Evolutionary conservation across 306 rosid species (phyloP), one percentile per base, ranked within the genome.

Genomic region (Aeschynomene evenia): DNA sequence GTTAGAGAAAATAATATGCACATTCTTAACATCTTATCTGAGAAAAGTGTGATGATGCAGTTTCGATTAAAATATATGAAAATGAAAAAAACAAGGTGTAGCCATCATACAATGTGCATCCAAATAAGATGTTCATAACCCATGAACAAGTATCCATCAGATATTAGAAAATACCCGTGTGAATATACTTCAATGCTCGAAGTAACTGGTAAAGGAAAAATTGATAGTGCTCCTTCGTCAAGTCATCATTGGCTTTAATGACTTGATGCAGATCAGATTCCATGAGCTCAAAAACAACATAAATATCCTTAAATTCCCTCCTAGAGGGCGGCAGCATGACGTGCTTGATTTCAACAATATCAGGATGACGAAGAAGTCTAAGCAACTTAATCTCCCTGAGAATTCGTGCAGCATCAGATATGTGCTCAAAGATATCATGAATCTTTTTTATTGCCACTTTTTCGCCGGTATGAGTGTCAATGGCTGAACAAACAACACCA

Each of bases 321-420:
- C 87, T 81, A 40, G 97, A 86, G 78, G 98, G 96, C 15, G 97
- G 97, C 69, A 93, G 55, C 86, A 93, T 88, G 73, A 93, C 78
- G 75, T 93, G 98, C 52, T 93, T 88, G 65, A 93, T 93, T 85
- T 93, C 98, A 50, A 93, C 98, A 52, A 93, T 93, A 81, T 93
- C 98, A 0, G 98, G 98, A 82, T 93, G 98, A 16, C 94, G 85
- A 55, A 93, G 91, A 78, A 93, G 94, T 76, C 97, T 82, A 46
- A 93, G 98, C 71, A 93, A 82, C 90, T 93, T 93, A 85, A 93
- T 93, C 89, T 93, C 98, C 14, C 98, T 96, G 57, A 93, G 96
- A 84, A 93, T 93, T 22, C 98, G 98, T 1, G 98, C 93, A 39
- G 98, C 93, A 73, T 92, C 98, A 22, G 98, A 90, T 67, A 90